Evolutionary conservation across 106 monocot species (phyloP).

Genomic region (Platanthera zijinensis): DNA sequence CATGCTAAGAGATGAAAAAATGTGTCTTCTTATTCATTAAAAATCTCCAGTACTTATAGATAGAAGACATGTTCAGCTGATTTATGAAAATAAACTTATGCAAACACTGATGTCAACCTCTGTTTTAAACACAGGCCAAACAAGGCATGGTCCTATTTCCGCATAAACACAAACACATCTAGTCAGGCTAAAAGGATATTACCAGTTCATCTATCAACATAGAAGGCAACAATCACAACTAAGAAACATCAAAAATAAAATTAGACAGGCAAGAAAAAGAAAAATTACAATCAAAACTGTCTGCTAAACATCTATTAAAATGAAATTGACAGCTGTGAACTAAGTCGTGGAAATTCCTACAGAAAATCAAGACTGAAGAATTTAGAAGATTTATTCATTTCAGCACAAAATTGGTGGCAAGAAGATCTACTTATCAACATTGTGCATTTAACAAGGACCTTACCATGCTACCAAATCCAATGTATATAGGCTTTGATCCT

Average conservation of each 20-base stretch:
- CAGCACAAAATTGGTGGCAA: not conserved
- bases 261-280: not conserved
- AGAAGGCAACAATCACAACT: not conserved
- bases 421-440: not conserved
- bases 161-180: too few species aligned
- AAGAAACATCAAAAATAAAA: not conserved
- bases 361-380: not conserved
- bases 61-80: not conserved
- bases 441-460: not conserved
- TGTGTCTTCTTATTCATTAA: too few species aligned
- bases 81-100: not conserved
- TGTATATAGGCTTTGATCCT: slow-evolving; percentile 77
- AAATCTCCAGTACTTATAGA: too few species aligned
- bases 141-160: too few species aligned
- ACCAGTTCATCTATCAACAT: not conserved
- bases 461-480: slow-evolving; percentile 99
- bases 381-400: not conserved
- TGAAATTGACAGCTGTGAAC: not conserved
- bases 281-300: not conserved
- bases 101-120: not conserved
- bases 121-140: too few species aligned
- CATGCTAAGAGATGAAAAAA: too few species aligned
- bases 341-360: not conserved
- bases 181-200: too few species aligned
- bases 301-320: not conserved